Base-by-base conservation (phyloP, 495 filamentous ascomycete genomes). In the Penicillium diatomitis region DNA sequence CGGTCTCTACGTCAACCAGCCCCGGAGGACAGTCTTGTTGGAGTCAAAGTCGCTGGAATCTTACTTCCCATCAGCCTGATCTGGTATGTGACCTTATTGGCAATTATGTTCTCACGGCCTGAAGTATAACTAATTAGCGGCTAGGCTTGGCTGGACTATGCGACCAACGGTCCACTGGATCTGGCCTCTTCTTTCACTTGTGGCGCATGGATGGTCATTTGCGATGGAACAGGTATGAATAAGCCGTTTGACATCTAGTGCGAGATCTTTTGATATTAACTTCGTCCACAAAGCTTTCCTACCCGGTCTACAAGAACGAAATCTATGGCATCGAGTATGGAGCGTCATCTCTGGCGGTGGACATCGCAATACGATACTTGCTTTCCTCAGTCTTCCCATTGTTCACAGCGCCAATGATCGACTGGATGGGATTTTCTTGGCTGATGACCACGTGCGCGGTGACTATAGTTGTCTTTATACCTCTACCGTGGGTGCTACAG, bases 141-240 rank as follows among this genome's bases (percentile, higher is more conserved):
- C n/a, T 11, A 52, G 50, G 50, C 39, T 52, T 11, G 50, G 38
- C 11, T 52, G 50, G 50, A 52, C 50, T 8, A 35, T 45, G 33
- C 45, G 45, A 11, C 12, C 43, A 12, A 27, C n/a, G 3, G 44
- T 52, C 31, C 50, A 52, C 35, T 52, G 50, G 50, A 39, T n/a
- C n/a, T n/a, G n/a, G n/a, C n/a, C n/a, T n/a, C n/a, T n/a, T n/a
- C n/a, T n/a, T n/a, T n/a, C n/a, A 38, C 9, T 47, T 38, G 12
- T 44, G 38, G 9, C 39, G 43, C 20, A 35, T 52, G 50, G 50
- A 0, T 20, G 43, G 5, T 42, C 34, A 30, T 51, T 51, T 47
- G 42, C 49, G 0, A 33, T 51, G 12, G 46, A 42, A 9, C 49
- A 51, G 43, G 43, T 47, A 45, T n/a, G n/a, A n/a, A n/a, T n/a